phyloP scores from a whole-genome alignment of 2,329 filamentous ascomycete genomes.

The Cercospora berteroae region DNA sequence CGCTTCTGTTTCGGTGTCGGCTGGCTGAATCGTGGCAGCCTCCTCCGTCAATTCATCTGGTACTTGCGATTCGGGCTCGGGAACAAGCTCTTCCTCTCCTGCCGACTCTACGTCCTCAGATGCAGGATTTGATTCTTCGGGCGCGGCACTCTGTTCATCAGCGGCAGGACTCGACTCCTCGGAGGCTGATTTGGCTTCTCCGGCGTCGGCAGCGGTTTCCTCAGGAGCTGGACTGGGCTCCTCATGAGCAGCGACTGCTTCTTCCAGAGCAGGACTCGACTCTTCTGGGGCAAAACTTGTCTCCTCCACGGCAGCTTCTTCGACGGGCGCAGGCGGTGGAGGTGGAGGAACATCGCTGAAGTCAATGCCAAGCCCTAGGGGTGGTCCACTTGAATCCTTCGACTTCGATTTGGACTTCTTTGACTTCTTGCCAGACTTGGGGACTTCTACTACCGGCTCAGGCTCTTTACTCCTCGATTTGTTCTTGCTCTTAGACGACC shows the following conservation, averaged over 20 bases:
- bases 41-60: not conserved
- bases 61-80: not conserved
- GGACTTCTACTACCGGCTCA: not conserved
- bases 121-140: not conserved
- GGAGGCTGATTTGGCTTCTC: not conserved
- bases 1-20: not conserved
- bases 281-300: not conserved
- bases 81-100: not conserved
- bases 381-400: constrained; percentile 2
- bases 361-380: constrained; percentile 22
- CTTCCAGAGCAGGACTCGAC: not conserved
- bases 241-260: not conserved
- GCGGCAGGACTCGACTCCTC: not conserved
- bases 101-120: not conserved
- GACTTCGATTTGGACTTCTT: constrained; percentile 15
- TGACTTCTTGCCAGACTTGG: constrained; percentile 20
- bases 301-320: not conserved
- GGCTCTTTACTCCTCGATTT: constrained; percentile 2
- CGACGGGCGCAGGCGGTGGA: constrained; percentile 2
- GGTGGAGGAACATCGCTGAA: constrained; percentile 13
- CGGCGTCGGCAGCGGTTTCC: not conserved
- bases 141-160: not conserved
- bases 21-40: not conserved
- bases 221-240: not conserved
- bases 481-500: constrained; percentile 10